Evolutionary conservation across 108 stramenopile genomes (phyloP), one percentile per base, ranked within the genome.

Genomic region (Discostella stelligeroides): DNA sequence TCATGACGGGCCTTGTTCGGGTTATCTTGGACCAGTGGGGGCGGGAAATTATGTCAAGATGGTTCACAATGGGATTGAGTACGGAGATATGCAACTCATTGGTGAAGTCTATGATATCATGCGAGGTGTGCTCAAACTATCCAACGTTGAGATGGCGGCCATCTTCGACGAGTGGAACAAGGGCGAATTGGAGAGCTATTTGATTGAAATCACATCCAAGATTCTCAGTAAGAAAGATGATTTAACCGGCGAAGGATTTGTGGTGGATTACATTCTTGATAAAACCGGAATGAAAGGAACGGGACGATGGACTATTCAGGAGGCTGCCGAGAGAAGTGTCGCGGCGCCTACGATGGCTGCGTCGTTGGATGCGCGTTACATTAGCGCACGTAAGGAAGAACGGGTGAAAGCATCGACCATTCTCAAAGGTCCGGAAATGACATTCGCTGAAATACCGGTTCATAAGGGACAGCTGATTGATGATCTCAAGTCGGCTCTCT

Each of bases 251-350:
- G 87, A 80, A 7, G 96, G 95, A 12, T 78, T 89, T 39, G 90
- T 94, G 49, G 87, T 97, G 1, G 95, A 97, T 53, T 86, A 94
- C 61, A 83, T 99, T 68, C 84, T 98, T 17, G 99, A 99, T 76
- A 97, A 97, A 80, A 97, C 98, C 28, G 99, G 99, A 1, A 98
- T 97, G 96, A 99, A 99, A 79, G 99, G 99, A 46, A 99, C 99
- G 1, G 99, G 99, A 14, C 85, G 96, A 15, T 98, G 98, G 99
- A 99, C 99, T 13, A 88, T 99, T 17, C 96, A 98, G 75, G 97
- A 98, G 62, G 98, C 97, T n/a, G 99, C 99, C 30, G 98, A 98
- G 73, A 87, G 91, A 50, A 84, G 83, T 60, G 97, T 98, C 6
- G 90, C 99, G 11, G 97, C 96, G n/a, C 92, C 95, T 28, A 95